These are phyloP conservation scores for Ogataea wickerhamii DNA, from an alignment of 805 yeast genomes.

Conservation along the genomic window DNA sequence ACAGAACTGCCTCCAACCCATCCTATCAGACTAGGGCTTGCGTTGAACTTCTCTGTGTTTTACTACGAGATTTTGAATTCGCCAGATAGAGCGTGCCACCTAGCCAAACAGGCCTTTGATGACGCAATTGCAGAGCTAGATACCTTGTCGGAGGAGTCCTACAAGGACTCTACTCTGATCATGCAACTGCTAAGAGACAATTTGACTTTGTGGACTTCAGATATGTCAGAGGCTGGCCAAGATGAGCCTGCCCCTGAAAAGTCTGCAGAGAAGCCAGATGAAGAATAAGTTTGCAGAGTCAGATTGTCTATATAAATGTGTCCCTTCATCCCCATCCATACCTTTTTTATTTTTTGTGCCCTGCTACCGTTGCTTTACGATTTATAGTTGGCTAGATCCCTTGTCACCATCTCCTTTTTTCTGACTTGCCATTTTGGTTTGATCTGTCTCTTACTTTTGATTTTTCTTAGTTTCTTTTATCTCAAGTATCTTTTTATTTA, in stretches of 20 bases:
- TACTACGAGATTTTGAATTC: conserved; percentile 97
- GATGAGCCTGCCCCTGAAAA: conserved; percentile 46
- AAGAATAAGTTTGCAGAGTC: conserved; percentile 24
- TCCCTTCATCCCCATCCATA: conserved; percentile 5
- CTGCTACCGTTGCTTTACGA: conserved; percentile 23
- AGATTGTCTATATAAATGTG: conserved; percentile 24
- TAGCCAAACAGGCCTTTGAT: conserved; percentile 98
- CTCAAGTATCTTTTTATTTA: conserved; percentile 1
- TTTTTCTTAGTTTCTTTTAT: conserved; percentile 8
- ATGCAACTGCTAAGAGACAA: conserved; percentile 99
- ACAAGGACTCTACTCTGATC: conserved; percentile 96
- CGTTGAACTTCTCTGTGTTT: conserved; percentile 95
- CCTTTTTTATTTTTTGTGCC: conserved; percentile 12
- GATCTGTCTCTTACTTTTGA: conserved; percentile 3
- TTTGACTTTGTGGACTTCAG: conserved; percentile 96
- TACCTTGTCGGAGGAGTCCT: conserved; percentile 94
- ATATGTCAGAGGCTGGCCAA: conserved; percentile 79
- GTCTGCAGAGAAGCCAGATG: conserved; percentile 29
- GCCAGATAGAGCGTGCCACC: conserved; percentile 98
- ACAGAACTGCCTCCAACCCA: conserved; percentile 98
- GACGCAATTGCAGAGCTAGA: conserved; percentile 99
- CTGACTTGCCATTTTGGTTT: conserved; percentile 5
- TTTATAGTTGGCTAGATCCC: conserved; percentile 22
- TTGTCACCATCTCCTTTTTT: conserved; percentile 11
- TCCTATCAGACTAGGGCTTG: conserved; percentile 97